Conservation (phyloP, 805 yeast species). For the Ascoidea rubescens region DNA sequence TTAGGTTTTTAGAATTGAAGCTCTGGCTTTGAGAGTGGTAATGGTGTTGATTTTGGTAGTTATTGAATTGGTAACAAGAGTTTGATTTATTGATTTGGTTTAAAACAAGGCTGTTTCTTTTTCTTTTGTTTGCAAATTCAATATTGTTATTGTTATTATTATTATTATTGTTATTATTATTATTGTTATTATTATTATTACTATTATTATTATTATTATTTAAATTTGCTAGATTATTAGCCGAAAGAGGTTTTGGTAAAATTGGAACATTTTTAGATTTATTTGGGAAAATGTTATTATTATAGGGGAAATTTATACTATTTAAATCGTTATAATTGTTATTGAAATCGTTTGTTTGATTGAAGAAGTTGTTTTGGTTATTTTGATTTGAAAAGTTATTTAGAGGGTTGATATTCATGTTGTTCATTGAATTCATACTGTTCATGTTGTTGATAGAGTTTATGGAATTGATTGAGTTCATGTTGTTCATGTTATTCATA, state of each 20-base stretch:
- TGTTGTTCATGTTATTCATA: background rate
- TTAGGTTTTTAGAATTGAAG: too few species aligned
- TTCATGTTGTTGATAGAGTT: background rate
- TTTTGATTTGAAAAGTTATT: background rate
- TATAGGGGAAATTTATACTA: background rate
- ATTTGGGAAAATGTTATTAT: background rate
- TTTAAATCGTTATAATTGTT: background rate
- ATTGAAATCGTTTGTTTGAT: background rate
- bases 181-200: background rate
- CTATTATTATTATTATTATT: background rate
- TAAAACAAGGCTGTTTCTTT: too few species aligned
- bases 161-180: background rate
- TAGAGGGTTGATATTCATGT: background rate
- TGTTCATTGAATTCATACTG: background rate
- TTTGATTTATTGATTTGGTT: too few species aligned
- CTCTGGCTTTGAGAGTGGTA: too few species aligned
- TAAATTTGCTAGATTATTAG: background rate
- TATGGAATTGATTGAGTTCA: background rate
- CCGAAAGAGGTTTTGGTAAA: background rate
- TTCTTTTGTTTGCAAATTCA: background rate
- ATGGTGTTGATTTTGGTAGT: too few species aligned
- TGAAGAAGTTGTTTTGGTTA: background rate
- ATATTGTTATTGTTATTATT: background rate
- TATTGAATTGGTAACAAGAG: too few species aligned
- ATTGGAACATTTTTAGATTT: slow-evolving; percentile 1